Conservation (phyloP, 805 yeast genomes). For the Saturnispora besseyi region DNA sequence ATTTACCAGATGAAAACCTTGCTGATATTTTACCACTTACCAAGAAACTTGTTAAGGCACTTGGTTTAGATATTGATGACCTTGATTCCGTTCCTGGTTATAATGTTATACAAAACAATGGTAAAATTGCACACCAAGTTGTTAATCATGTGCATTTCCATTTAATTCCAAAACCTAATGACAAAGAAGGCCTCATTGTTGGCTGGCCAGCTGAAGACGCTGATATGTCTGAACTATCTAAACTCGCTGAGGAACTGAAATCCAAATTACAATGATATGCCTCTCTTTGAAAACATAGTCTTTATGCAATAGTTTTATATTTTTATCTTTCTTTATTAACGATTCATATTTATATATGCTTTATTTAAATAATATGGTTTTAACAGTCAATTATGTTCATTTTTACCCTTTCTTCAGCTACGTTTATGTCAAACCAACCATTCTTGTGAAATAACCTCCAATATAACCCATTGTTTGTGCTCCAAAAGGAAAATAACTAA, state of each 20-base stretch:
- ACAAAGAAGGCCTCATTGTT: conserved; percentile 65
- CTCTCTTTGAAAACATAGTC: neutral
- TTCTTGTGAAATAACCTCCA: conserved; percentile 27
- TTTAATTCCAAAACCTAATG: conserved; percentile 79
- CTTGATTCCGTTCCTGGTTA: conserved; percentile 60
- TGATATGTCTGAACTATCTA: conserved; percentile 63
- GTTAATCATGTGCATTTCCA: conserved; percentile 97
- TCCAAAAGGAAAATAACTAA: conserved; percentile 95
- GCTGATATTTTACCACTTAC: conserved; percentile 82
- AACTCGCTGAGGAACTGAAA: conserved; percentile 51
- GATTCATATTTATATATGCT: too few relatives aligned
- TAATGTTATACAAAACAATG: conserved; percentile 88
- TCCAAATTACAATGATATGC: conserved; percentile 28
- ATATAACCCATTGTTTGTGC: conserved; percentile 55
- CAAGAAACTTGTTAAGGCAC: conserved; percentile 71
- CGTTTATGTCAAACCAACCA: conserved; percentile 31
- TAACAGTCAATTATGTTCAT: too few relatives aligned
- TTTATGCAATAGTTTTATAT: neutral
- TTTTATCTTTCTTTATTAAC: neutral
- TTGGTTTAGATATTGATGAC: conserved; percentile 55
- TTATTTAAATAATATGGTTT: too few relatives aligned
- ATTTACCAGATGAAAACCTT: conserved; percentile 84
- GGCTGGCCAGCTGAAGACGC: conserved; percentile 93
- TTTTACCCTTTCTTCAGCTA: neutral
- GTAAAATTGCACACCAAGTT: conserved; percentile 88